Base-by-base conservation (phyloP, 805 yeast genomes). In the Ogataea neopini region DNA sequence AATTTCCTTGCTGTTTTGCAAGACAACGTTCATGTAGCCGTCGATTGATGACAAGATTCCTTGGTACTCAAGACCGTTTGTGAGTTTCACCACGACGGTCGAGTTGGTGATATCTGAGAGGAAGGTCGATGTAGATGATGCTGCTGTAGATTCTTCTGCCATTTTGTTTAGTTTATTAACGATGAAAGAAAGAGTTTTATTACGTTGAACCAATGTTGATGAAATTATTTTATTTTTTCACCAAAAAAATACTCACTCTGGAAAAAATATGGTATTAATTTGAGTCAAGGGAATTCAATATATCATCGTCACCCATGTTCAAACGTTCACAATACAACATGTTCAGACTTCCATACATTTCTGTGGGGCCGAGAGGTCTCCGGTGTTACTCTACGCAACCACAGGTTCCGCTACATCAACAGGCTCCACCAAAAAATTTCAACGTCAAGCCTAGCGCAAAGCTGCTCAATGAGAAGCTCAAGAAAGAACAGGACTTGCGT, bases 11-110 rank as follows among this genome's bases (percentile, higher is more conserved):
- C 96, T 81, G 51, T 83, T 77, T 46, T 86, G 89, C 54, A 94
- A 75, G 2, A 92, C 96, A 41, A 94, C 85, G 69, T 94, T 94
- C 97, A 94, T 90, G 72, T 84, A 94, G 7, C 98, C 98, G 64
- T 94, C 99, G 48, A 94, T 91, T 34, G 97, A 88, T 58, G 88
- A 45, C 11, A 57, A 60, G 55, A 59, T 69, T 54, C 92, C 95
- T 39, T 75, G 79, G 68, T 89, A 94, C 50, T 88, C 88, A 51
- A 91, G 83, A 11, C 97, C 98, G 29, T 94, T 87, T 63, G 85
- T 80, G 45, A 91, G 78, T 65, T 87, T 89, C 23, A 94, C 97
- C 33, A 84, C 71, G 18, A 94, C 97, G 14, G 79, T 71, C 43
- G 84, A 77, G 40, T 96, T 96, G 20, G 86, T 83, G 49, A 94